These are phyloP conservation scores for Liriodendron chinense DNA, from an alignment of 164 flowering plant species.

Conservation along the genomic window DNA sequence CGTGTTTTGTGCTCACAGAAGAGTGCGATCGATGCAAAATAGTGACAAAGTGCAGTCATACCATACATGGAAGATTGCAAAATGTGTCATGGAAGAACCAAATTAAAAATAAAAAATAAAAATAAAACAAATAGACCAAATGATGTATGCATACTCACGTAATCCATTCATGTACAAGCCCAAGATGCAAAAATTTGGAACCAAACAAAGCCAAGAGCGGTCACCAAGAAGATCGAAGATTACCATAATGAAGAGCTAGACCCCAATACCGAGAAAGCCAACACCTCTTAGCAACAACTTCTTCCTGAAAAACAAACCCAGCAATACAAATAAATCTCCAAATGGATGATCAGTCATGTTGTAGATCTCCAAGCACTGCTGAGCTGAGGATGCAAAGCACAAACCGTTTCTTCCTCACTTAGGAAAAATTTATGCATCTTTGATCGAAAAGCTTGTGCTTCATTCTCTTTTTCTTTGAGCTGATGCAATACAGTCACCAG, in stretches of 20 bases:
- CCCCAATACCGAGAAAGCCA: slow-evolving; percentile 99
- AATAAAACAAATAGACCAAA: too few relatives aligned
- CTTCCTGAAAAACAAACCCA: slow-evolving; percentile 59
- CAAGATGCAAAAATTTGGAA: not conserved
- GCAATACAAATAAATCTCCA: slow-evolving; percentile 5
- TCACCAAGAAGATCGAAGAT: slow-evolving; percentile 9
- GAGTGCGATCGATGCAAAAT: not conserved
- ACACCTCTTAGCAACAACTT: slow-evolving; percentile 97
- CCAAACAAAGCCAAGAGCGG: not conserved
- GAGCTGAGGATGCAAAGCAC: slow-evolving; percentile 7
- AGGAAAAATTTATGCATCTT: slow-evolving; percentile 94
- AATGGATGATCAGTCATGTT: not conserved
- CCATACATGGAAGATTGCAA: not conserved
- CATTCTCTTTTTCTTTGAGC: slow-evolving; percentile 83
- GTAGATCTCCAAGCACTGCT: not conserved
- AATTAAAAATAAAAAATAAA: too few relatives aligned
- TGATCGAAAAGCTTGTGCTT: slow-evolving; percentile 75
- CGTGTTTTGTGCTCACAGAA: not conserved
- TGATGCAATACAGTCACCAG: slow-evolving; percentile 55
- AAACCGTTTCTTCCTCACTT: slow-evolving; percentile 95
- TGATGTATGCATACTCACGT: too few relatives aligned
- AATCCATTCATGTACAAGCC: not conserved
- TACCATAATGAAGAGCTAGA: slow-evolving; percentile 90
- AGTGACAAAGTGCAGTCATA: not conserved
- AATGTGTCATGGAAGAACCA: not conserved